Evolutionary conservation across 805 yeast species (phyloP), one percentile per base, ranked within the genome.

Genomic region (Suhomyces xylopsoci): DNA sequence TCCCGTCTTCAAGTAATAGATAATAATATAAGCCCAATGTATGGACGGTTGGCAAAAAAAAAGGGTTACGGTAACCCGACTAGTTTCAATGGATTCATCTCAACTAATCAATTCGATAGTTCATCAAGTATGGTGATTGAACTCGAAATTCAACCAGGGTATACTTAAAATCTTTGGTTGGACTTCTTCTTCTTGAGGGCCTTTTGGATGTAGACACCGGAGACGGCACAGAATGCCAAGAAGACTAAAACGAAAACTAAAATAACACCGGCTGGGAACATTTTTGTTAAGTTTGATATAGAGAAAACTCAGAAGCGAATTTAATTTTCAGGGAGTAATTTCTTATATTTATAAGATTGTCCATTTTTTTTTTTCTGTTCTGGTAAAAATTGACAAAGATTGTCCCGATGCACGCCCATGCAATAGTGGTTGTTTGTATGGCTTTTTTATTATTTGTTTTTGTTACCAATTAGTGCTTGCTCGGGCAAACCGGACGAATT

Each of bases 181-280:
- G 77, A 60, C 68, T 76, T 78, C 64, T 66, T 75, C 34, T 73
- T 74, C 67, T 71, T 72, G 57, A 76, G 43, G 58, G 64, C 69
- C 76, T 75, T 78, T 55, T 66, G 69, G 63, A 71, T 56, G 59
- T 66, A 62, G 55, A 76, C 65, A 63, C 68, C 70, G 57, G 61
- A 53, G 52, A 78, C 60, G 57, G 65, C 66, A 45, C 55, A 55
- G 59, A 58, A 59, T 52, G 78, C 81, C 67, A 79, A 80, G 73
- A 81, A 81, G 57, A 81, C 58, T 66, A 81, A 77, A 59, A 71
- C 74, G 74, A 84, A 83, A 60, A 85, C 90, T 69, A 84, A 77
- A 70, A 84, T 84, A 76, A 85, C 89, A 74, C 90, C 90, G 58
- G 84, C 78, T 71, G 90, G 88, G 67, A 84, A 77, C 87, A 83